phyloP scores from a whole-genome alignment of 1,284 basidiomycete genomes.

The Cryptococcus hybrid region DNA sequence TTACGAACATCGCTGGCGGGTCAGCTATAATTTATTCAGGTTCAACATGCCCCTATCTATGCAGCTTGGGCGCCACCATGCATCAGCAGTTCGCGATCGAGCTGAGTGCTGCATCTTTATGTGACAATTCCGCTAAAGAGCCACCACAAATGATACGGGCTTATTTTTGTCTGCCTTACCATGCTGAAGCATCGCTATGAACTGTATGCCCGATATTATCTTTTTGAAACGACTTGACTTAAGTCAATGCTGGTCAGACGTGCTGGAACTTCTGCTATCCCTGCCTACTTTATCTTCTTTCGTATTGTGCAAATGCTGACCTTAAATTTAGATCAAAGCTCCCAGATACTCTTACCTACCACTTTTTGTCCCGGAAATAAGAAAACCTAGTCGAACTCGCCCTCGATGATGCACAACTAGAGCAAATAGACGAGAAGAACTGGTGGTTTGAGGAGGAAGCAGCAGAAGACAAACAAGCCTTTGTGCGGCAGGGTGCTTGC shows the following conservation, averaged over 20 bases:
- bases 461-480: constrained; percentile 58
- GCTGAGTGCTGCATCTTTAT: too few relatives aligned
- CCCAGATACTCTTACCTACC: constrained; percentile 88
- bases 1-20: too few relatives aligned
- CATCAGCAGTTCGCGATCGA: too few relatives aligned
- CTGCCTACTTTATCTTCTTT: too few relatives aligned
- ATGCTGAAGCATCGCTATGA: too few relatives aligned
- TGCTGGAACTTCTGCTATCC: too few relatives aligned
- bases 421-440: constrained; percentile 62
- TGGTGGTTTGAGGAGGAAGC: constrained; percentile 82
- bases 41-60: too few relatives aligned
- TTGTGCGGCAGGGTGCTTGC: constrained; percentile 50
- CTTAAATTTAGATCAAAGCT: constrained; percentile 56
- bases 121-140: neutral
- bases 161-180: neutral
- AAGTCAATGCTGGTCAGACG: too few relatives aligned
- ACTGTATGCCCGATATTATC: too few relatives aligned
- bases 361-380: constrained; percentile 79
- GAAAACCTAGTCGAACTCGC: constrained; percentile 85
- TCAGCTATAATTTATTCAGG: too few relatives aligned
- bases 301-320: neutral
- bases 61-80: too few relatives aligned
- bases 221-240: too few relatives aligned
- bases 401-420: constrained; percentile 74
- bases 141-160: neutral